phyloP scores from a whole-genome alignment of 805 yeast species.

The Sugiyamaella qingdaonensis region DNA sequence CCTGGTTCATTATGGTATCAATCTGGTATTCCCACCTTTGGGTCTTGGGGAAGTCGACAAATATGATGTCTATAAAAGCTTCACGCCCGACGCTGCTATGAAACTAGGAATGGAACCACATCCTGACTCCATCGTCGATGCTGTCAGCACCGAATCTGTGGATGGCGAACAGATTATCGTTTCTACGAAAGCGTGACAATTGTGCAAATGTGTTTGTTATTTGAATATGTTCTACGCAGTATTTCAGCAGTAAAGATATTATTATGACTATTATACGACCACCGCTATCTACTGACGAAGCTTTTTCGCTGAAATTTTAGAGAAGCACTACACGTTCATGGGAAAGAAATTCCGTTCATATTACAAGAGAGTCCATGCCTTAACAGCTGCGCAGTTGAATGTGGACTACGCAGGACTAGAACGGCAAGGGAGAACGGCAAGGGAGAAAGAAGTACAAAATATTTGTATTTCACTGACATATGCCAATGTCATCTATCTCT shows the following conservation, averaged over 20 bases:
- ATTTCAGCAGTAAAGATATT: background rate
- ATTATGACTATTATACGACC: background rate
- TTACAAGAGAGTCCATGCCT: no score
- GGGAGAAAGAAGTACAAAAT: background rate
- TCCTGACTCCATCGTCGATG: background rate
- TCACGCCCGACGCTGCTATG: conserved; percentile 36
- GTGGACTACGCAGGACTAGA: no score
- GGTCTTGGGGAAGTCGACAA: conserved; percentile 30
- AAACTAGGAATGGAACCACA: conserved; percentile 28
- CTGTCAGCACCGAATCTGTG: background rate
- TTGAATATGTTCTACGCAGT: no score
- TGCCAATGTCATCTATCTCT: conserved; percentile 10
- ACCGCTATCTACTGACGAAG: no score
- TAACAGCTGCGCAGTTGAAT: no score
- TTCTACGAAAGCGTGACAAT: background rate
- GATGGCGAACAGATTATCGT: background rate
- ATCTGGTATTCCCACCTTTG: conserved; percentile 26
- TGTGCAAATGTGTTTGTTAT: background rate
- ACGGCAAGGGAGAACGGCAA: no score
- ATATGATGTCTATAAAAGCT: conserved; percentile 39
- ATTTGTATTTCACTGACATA: background rate
- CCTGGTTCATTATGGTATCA: conserved; percentile 23
- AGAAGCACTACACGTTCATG: no score
- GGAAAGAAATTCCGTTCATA: no score
- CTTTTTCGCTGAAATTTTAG: no score